Base-by-base conservation (phyloP, 352 stramenopile species). In the Globisporangium rhizosaccharum region DNA sequence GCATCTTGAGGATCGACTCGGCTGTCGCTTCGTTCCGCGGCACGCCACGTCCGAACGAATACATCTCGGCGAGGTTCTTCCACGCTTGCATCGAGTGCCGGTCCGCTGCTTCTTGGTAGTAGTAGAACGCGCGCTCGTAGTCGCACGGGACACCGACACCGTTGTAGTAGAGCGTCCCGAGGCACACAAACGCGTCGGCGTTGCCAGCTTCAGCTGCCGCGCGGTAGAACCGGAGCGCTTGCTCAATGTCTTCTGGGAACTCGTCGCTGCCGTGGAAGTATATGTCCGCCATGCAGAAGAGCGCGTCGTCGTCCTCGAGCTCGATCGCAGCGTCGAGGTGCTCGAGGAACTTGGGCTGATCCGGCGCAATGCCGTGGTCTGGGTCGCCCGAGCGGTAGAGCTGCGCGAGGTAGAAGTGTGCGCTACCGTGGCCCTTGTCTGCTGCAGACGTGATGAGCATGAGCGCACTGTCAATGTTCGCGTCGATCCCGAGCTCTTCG, bases 41-140 rank as follows among this genome's bases (percentile, higher is more conserved):
- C 28, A 95, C 84, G 36, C 85, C 85, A 37, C 74, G 74, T 18
- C 85, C 85, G 18, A 83, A 63, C 25, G 73, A 82, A 62, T 95
- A 92, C 85, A 95, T 95, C 53, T 93, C 85, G 15, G 85, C 85
- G 7, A 95, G 71, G 63, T 93, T 95, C 66, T 95, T 92, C 85
- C 85, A 95, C 7, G 85, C 83, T 59, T 88, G 75, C 73, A 92
- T 88, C 46, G 83, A 94, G 70, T 93, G 69, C 39, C 72, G 75
- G 46, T 94, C 85, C 18, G 85, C 87, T 4, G 87, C 85, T 48
- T 89, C 82, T 64, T 95, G 85, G 63, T 94, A 96, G 63, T 90
- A 92, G 59, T 89, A 56, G 55, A 96, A 94, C 37, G 87, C 87
- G 63, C 82, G 80, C 54, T 86, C 61, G 54, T 76, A 94, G 63